Percentiles rank a stretch among this genome's conserved stretches.
phyloP scores from a whole-genome alignment of 2,329 filamentous ascomycete species.

The Biscogniauxia sp. region DNA sequence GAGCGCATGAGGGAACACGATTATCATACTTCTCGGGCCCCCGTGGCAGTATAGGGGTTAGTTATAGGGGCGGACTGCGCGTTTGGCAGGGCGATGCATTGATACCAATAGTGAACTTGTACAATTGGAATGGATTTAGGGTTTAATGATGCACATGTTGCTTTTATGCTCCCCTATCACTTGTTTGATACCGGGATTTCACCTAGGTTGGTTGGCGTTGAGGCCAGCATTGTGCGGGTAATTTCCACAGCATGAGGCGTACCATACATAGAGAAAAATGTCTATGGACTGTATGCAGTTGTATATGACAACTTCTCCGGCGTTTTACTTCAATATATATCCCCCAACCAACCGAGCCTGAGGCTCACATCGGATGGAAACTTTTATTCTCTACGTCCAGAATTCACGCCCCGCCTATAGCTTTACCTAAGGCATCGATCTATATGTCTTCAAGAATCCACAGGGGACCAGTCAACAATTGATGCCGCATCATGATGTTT shows the following conservation, averaged over 20 bases:
- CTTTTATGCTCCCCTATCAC: conserved; percentile 18
- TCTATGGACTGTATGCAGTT: conserved; percentile 20
- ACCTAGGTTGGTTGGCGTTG: conserved; percentile 21
- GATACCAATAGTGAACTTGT: conserved; percentile 21
- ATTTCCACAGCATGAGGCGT: conserved; percentile 26
- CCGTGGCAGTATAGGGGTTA: conserved; percentile 17
- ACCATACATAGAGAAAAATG: conserved; percentile 28
- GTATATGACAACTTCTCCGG: conserved; percentile 23
- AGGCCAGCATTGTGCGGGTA: conserved; percentile 25
- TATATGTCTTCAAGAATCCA: background rate
- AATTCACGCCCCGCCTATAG: background rate
- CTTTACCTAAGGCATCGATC: background rate
- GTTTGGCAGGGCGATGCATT: conserved; percentile 13
- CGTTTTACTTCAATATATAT: conserved; percentile 29
- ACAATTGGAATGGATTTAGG: conserved; percentile 23
- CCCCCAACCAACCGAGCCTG: conserved; percentile 6
- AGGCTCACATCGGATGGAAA: conserved; percentile 4
- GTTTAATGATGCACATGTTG: conserved; percentile 25
- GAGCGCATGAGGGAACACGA: conserved; percentile 50
- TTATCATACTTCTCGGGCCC: conserved; percentile 25
- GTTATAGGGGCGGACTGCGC: background rate
- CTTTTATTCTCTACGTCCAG: background rate
- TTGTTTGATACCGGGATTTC: conserved; percentile 18
- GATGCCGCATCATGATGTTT: background rate
- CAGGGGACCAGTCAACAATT: background rate